Evolutionary conservation across 2,329 filamentous ascomycete genomes (phyloP).

Genomic region (Paecilomyces sp.): DNA sequence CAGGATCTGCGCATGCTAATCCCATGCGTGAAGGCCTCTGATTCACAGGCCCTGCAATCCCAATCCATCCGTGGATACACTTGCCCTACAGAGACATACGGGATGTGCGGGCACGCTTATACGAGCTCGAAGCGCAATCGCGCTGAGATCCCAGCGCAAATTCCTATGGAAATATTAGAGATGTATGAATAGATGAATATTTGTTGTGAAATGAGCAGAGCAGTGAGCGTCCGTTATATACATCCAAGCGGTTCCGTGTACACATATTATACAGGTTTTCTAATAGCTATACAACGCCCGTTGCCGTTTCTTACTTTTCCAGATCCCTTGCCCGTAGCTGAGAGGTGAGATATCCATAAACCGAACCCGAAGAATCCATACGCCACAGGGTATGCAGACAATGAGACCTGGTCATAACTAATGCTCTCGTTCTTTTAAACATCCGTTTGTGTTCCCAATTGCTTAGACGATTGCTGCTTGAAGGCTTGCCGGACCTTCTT

Average conservation of each 20-base stretch:
- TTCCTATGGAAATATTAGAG: not conserved
- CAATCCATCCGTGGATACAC: not conserved
- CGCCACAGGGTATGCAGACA: not conserved
- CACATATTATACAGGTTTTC: not conserved
- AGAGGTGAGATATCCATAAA: not conserved
- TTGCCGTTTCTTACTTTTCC: not conserved
- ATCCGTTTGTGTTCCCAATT: not conserved
- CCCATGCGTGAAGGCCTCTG: no score
- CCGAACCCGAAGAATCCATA: not conserved
- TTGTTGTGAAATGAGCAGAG: not conserved
- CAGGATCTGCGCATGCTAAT: not conserved
- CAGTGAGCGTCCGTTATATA: not conserved
- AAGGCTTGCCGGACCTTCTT: conserved; percentile 35
- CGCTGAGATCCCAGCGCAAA: not conserved
- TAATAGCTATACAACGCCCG: not conserved
- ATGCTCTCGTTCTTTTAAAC: not conserved
- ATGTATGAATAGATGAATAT: not conserved
- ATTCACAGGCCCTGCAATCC: not conserved
- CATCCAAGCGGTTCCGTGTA: not conserved
- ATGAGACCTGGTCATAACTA: not conserved
- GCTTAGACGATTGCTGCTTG: conserved; percentile 23
- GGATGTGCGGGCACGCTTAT: not conserved
- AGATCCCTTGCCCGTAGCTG: not conserved
- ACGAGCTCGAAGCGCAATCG: not conserved
- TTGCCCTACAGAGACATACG: not conserved